Evolutionary conservation across 2,329 filamentous ascomycete genomes (phyloP).

Genomic region (Sclerotinia trifoliorum): DNA sequence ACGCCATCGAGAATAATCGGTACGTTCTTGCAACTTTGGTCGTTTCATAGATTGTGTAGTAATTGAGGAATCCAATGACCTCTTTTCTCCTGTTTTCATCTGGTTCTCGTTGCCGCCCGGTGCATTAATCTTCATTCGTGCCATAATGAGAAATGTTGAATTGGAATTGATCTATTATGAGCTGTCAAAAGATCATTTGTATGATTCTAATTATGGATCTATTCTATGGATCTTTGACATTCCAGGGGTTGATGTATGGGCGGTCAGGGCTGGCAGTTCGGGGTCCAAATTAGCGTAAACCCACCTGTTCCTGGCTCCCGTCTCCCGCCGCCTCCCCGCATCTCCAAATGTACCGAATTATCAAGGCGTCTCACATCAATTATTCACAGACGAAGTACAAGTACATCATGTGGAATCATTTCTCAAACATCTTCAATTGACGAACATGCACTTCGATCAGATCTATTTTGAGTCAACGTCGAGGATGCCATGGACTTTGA

Average conservation of each 20-base stretch:
- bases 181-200: background rate
- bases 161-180: background rate
- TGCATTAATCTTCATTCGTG: background rate
- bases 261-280: slow-evolving; percentile 7
- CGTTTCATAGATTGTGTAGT: slow-evolving; percentile 41
- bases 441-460: background rate
- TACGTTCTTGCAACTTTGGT: slow-evolving; percentile 56
- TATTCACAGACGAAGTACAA: background rate
- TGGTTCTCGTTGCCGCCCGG: background rate
- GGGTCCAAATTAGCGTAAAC: background rate
- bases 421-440: background rate
- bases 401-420: background rate
- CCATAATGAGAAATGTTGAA: background rate
- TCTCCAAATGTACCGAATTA: background rate
- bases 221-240: background rate
- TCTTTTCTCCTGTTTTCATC: slow-evolving; percentile 28
- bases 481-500: slow-evolving; percentile 29
- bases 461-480: background rate
- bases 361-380: background rate
- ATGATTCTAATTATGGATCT: background rate
- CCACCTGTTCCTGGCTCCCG: background rate
- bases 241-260: background rate
- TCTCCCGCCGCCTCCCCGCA: slow-evolving; percentile 1
- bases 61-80: slow-evolving; percentile 27
- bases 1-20: slow-evolving; percentile 81